These are phyloP conservation scores for Saccharum hybrid DNA, from an alignment of 202 grass and related monocot species.

Conservation along the genomic window DNA sequence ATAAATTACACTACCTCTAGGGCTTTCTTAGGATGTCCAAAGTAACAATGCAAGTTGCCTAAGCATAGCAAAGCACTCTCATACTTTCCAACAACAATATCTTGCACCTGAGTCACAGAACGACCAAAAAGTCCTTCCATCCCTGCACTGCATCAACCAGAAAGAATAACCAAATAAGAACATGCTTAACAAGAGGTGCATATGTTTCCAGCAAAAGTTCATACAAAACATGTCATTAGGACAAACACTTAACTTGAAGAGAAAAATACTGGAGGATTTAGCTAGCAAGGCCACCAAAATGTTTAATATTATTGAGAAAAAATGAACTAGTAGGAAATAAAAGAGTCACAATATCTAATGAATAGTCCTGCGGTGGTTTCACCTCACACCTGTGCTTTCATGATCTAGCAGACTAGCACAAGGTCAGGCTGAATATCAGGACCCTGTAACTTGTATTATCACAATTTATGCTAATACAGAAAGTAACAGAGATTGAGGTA, in stretches of 20 bases:
- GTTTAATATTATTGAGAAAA: slow-evolving; percentile 23
- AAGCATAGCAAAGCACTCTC: slow-evolving; percentile 92
- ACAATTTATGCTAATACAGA: slow-evolving; percentile 30
- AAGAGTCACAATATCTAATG: neutral
- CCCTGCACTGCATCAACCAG: slow-evolving; percentile 76
- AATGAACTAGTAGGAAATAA: slow-evolving; percentile 20
- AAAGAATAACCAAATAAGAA: slow-evolving; percentile 43
- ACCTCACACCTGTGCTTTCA: neutral
- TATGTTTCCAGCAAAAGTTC: neutral
- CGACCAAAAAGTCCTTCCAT: slow-evolving; percentile 83
- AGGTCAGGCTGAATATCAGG: neutral
- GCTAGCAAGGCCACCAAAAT: neutral
- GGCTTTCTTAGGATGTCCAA: slow-evolving; percentile 94
- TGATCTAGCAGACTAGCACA: slow-evolving; percentile 37
- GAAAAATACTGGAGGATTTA: slow-evolving; percentile 23
- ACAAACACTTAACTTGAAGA: slow-evolving; percentile 28
- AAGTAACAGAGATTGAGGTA: slow-evolving; percentile 1
- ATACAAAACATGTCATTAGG: slow-evolving; percentile 31
- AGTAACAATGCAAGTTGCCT: slow-evolving; percentile 90
- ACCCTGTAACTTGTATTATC: neutral
- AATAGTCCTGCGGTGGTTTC: neutral
- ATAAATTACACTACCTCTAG: slow-evolving; percentile 72
- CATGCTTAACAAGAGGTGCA: slow-evolving; percentile 20
- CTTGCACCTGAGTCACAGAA: slow-evolving; percentile 58
- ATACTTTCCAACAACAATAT: slow-evolving; percentile 87